phyloP scores from a whole-genome alignment of 2,329 filamentous ascomycete species.

The Diplocarpon mali region DNA sequence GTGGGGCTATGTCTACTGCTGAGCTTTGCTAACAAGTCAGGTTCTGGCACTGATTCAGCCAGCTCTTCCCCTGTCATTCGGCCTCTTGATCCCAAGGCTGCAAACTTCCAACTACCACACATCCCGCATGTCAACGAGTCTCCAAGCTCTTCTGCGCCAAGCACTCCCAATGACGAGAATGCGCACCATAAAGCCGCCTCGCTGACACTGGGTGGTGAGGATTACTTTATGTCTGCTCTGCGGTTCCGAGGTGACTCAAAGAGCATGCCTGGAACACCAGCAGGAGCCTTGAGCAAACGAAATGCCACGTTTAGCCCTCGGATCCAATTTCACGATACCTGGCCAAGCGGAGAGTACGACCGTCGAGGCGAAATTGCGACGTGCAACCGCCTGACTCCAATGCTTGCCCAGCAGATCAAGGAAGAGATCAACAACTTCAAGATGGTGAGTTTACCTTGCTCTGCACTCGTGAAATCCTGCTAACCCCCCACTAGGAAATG shows the following conservation, averaged over 20 bases:
- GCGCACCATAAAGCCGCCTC: slow-evolving; percentile 57
- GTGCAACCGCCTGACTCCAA: slow-evolving; percentile 92
- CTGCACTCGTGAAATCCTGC: slow-evolving; percentile 14
- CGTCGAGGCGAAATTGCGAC: slow-evolving; percentile 92
- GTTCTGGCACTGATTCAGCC: slow-evolving; percentile 39
- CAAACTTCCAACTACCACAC: slow-evolving; percentile 46
- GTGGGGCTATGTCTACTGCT: slow-evolving; percentile 23
- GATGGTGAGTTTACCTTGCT: slow-evolving; percentile 55
- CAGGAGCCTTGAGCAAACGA: slow-evolving; percentile 45
- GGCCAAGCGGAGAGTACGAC: slow-evolving; percentile 92
- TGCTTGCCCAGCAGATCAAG: slow-evolving; percentile 97
- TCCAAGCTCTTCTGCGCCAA: slow-evolving; percentile 74
- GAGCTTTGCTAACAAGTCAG: slow-evolving; percentile 27
- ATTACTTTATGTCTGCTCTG: slow-evolving; percentile 77
- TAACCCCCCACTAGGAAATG: slow-evolving; percentile 71
- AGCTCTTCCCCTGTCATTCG: slow-evolving; percentile 58
- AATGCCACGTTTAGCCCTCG: slow-evolving; percentile 76
- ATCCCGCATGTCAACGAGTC: slow-evolving; percentile 61
- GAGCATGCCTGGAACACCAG: slow-evolving; percentile 70
- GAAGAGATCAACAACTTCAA: slow-evolving; percentile 99
- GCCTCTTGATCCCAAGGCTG: slow-evolving; percentile 42
- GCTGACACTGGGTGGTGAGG: slow-evolving; percentile 62
- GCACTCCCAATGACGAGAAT: slow-evolving; percentile 73
- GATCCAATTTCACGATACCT: slow-evolving; percentile 92
- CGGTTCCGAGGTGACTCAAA: slow-evolving; percentile 66